Evolutionary conservation across 805 yeast species (phyloP).

Genomic region (Saturnispora ahearnii): DNA sequence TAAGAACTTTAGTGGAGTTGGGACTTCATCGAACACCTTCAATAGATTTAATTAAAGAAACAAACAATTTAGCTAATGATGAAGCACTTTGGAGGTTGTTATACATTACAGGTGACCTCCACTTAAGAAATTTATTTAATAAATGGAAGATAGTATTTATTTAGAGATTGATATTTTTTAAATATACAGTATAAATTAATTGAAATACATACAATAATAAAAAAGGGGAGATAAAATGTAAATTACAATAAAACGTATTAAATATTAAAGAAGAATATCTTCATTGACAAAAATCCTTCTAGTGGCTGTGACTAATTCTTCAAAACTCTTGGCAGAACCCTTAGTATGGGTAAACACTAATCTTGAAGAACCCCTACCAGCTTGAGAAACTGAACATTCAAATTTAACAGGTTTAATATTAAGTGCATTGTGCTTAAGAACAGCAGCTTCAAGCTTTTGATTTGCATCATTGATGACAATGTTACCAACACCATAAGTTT

Average conservation of each 20-base stretch:
- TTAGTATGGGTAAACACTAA: slow-evolving; percentile 52
- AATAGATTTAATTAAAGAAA: slow-evolving; percentile 2
- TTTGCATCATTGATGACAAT: slow-evolving; percentile 37
- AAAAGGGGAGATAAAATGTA: neutral
- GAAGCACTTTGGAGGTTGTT: slow-evolving; percentile 26
- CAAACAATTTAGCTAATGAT: slow-evolving; percentile 4
- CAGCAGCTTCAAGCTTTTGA: slow-evolving; percentile 47
- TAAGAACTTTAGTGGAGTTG: slow-evolving; percentile 25
- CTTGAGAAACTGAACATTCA: slow-evolving; percentile 40
- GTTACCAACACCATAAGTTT: slow-evolving; percentile 56
- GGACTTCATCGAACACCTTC: slow-evolving; percentile 27
- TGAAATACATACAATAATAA: neutral
- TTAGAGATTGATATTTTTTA: neutral
- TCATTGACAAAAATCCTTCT: slow-evolving; percentile 58
- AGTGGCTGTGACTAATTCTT: slow-evolving; percentile 51
- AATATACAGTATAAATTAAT: neutral
- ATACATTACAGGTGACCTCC: slow-evolving; percentile 25
- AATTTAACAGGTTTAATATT: slow-evolving; percentile 58
- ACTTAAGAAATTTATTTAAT: slow-evolving; percentile 22
- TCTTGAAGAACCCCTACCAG: slow-evolving; percentile 35
- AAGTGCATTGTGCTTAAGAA: slow-evolving; percentile 52
- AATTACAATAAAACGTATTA: neutral
- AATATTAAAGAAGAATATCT: slow-evolving; percentile 37
- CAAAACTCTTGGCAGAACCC: slow-evolving; percentile 58
- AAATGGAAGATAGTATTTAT: slow-evolving; percentile 20